phyloP scores from a whole-genome alignment of 2,329 filamentous ascomycete genomes.

The Pseudocercospora fijiensis region DNA sequence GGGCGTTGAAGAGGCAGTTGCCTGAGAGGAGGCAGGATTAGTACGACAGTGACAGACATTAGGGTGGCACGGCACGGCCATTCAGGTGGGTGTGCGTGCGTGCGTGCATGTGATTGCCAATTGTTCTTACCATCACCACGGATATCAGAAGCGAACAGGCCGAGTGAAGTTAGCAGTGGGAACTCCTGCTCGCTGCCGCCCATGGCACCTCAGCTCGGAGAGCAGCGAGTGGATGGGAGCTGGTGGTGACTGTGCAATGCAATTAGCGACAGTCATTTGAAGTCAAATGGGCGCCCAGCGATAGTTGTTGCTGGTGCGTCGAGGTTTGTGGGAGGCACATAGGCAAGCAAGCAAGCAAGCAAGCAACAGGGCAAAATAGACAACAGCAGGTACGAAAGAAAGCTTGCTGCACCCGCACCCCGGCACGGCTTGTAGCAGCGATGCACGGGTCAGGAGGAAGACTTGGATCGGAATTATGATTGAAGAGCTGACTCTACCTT shows the following conservation, averaged over 20 bases:
- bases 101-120: slow-evolving; percentile 11
- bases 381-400: slow-evolving; percentile 6
- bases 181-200: slow-evolving; percentile 47
- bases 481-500: slow-evolving; percentile 6
- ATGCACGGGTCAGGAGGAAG: background rate
- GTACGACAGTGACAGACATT: slow-evolving; percentile 3
- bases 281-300: background rate
- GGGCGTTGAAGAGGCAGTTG: slow-evolving; percentile 68
- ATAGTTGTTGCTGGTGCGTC: background rate
- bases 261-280: slow-evolving; percentile 9
- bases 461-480: background rate
- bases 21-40: slow-evolving; percentile 46
- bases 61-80: slow-evolving; percentile 1
- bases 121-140: slow-evolving; percentile 60
- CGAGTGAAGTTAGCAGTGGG: slow-evolving; percentile 56
- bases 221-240: slow-evolving; percentile 6
- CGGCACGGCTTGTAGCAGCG: background rate
- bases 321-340: background rate
- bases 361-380: slow-evolving; percentile 11
- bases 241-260: slow-evolving; percentile 4
- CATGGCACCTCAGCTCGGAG: slow-evolving; percentile 25
- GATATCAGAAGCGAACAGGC: slow-evolving; percentile 60
- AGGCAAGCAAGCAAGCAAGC: background rate
- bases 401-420: slow-evolving; percentile 1
- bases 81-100: slow-evolving; percentile 16